These are phyloP conservation scores for Plantago lanceolata DNA, from an alignment of 305 asterid genomes.

Conservation along the genomic window DNA sequence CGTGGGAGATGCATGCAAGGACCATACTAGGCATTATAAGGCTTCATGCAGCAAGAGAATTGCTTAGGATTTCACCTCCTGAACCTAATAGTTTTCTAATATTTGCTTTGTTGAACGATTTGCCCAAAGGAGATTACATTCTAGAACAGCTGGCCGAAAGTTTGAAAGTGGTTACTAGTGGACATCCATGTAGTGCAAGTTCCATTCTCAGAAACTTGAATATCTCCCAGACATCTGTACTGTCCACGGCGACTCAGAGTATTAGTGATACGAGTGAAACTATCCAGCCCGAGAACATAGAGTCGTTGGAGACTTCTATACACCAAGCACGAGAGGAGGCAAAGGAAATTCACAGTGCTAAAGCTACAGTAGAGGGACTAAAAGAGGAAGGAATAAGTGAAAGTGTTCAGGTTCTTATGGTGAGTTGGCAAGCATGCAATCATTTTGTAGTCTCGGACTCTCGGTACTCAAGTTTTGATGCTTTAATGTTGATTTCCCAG, in stretches of 20 bases:
- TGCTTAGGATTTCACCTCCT: constrained; percentile 88
- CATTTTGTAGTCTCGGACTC: neutral
- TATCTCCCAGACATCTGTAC: constrained; percentile 37
- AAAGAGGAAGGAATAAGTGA: constrained; percentile 78
- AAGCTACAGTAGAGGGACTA: constrained; percentile 53
- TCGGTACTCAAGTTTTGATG: neutral
- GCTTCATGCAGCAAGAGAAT: constrained; percentile 90
- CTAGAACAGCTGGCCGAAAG: constrained; percentile 61
- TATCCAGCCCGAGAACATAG: constrained; percentile 38
- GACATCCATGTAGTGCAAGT: constrained; percentile 77
- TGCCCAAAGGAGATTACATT: constrained; percentile 84
- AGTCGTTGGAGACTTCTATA: constrained; percentile 58
- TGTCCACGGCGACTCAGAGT: constrained; percentile 29
- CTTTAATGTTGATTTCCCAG: neutral
- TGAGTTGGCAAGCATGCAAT: constrained; percentile 23
- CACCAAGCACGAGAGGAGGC: constrained; percentile 68
- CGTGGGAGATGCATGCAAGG: constrained; percentile 88
- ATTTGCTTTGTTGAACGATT: constrained; percentile 60
- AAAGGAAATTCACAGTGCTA: constrained; percentile 53
- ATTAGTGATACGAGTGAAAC: constrained; percentile 21
- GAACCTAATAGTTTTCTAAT: constrained; percentile 62
- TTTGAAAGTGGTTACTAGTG: constrained; percentile 37
- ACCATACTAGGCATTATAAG: constrained; percentile 71
- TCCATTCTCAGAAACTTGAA: constrained; percentile 70
- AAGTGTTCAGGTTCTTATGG: constrained; percentile 74